These are phyloP conservation scores for Camelina laxa DNA, from an alignment of 345 rosid species.

Conservation along the genomic window DNA sequence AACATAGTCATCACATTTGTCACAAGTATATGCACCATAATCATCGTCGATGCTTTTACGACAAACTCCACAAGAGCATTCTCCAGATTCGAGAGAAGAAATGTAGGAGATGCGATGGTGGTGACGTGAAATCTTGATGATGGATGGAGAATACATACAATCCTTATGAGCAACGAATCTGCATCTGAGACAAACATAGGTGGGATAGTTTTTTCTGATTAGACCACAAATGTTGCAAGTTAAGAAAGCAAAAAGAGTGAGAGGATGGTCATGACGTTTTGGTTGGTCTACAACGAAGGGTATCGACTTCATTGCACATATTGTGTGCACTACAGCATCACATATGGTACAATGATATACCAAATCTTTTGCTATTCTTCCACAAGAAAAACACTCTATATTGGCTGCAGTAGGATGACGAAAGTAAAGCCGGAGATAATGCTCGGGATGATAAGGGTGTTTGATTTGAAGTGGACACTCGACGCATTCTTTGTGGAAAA, in stretches of 20 bases:
- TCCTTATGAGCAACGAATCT: neutral
- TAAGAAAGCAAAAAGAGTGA: neutral
- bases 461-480: constrained; percentile 13
- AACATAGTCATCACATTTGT: no score
- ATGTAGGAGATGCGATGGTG: constrained; percentile 1
- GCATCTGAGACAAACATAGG: constrained; percentile 14
- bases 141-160: constrained; percentile 6
- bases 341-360: constrained; percentile 7
- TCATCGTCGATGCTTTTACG: no score
- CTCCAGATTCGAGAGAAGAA: neutral
- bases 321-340: neutral
- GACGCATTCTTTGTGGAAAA: neutral
- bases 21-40: no score
- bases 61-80: constrained; percentile 32
- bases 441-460: constrained; percentile 4
- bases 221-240: constrained; percentile 23
- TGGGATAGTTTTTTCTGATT: neutral
- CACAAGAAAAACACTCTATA: neutral
- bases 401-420: no score
- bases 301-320: neutral
- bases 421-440: neutral
- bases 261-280: constrained; percentile 5
- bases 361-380: neutral
- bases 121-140: constrained; percentile 27
- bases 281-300: neutral